Evolutionary conservation across 495 filamentous ascomycete genomes (phyloP), one percentile per base, ranked within the genome.

Genomic region (Ramalina intermedia): DNA sequence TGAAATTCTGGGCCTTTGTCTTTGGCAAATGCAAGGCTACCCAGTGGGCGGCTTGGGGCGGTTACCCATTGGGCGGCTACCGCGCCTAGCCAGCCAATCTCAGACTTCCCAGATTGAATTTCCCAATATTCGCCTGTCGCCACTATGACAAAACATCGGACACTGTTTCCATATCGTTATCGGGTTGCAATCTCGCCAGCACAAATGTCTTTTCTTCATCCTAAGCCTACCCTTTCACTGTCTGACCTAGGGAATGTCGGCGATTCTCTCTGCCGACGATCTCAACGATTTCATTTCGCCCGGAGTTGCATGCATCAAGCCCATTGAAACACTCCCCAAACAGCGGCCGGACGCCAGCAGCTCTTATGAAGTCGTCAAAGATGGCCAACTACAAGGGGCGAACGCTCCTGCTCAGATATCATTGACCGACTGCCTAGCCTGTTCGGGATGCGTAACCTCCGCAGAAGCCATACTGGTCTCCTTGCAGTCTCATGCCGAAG

Each of bases 261-360:
- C 91, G 24, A 96, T 98, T 53, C 81, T 98, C 50, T 96, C 89
- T 44, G 85, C 83, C 52, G 89, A 96, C 67, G 87, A 94, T 64
- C 72, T 98, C 52, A 98, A 98, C 69, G 91, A 98, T 71, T 98
- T 98, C 69, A 98, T 98, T 60, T 88, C 83, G 27, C 91, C 91
- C 6, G 91, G 91, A 35, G 87, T 98, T 51, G 91, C 91, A 35
- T 98, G 91, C 66, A 96, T 98, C 65, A 98, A 98, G 60, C 91
- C 91, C 17, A 77, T 98, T 55, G 91, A 98, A 63, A 87, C 85
- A 1, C 74, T 96, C 12, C 90, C 88, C 0, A 55, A 60, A 37
- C 65, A 73, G 48, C 69, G 72, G 47, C 61, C 63, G 13, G 53
- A 57, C 29, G 59, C 56, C 13, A 16, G 42, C 2, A 51, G 61